These are phyloP conservation scores for Kluyveromyces dobzhanskii DNA, from an alignment of 805 yeast genomes.

Conservation along the genomic window DNA sequence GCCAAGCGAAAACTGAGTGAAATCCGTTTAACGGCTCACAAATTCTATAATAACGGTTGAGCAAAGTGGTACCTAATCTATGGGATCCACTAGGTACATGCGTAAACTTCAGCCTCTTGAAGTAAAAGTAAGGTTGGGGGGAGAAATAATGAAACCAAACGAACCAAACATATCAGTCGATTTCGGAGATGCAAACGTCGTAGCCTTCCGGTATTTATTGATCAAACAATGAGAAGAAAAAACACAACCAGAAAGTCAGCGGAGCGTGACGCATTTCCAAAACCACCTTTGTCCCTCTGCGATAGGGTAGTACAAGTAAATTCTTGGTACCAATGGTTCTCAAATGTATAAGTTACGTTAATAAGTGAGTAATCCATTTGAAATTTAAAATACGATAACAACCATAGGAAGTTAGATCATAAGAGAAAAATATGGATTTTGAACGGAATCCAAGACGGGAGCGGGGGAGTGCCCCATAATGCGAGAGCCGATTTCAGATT, in stretches of 20 bases:
- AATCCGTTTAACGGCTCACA: too few species aligned
- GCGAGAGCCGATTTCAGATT: too few species aligned
- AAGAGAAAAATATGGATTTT: not conserved
- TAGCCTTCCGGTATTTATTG: too few species aligned
- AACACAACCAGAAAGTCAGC: too few species aligned
- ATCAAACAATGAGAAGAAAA: too few species aligned
- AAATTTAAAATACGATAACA: constrained; percentile 3
- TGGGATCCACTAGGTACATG: too few species aligned
- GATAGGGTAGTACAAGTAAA: constrained; percentile 22
- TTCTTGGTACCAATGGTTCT: constrained; percentile 18
- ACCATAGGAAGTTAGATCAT: constrained; percentile 6
- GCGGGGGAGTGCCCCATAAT: too few species aligned
- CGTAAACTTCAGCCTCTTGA: too few species aligned
- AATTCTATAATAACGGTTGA: too few species aligned
- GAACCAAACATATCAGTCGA: constrained; percentile 30
- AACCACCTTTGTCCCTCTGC: constrained; percentile 28
- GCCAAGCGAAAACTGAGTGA: too few species aligned
- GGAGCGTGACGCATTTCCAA: not conserved
- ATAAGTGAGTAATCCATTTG: constrained; percentile 6
- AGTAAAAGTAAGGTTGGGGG: too few species aligned
- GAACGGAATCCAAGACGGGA: not conserved
- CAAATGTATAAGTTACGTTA: constrained; percentile 17
- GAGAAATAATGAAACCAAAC: constrained; percentile 14
- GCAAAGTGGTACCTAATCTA: too few species aligned
- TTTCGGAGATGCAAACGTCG: not conserved